Base-by-base conservation (phyloP, 345 rosid species). In the Populus euphratica region DNA sequence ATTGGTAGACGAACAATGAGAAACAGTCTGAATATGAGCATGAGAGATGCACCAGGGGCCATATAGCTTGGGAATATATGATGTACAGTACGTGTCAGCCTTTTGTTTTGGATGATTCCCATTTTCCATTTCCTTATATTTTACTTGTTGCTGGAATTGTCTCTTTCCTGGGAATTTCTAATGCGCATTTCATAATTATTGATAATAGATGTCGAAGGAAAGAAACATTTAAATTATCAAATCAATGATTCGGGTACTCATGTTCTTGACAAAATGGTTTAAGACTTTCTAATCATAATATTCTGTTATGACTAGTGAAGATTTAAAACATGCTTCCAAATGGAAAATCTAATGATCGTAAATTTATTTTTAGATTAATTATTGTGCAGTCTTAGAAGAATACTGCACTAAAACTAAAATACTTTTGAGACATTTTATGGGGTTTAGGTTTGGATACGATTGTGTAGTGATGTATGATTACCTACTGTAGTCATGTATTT, bases 1-100 rank as follows among this genome's bases (percentile, higher is more conserved):
- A 72, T 96, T 17, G 99, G 99, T n/a, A 90, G 99, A 88, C 86
- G 99, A 88, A 94, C 99, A 27, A 94, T 96, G 97, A 85, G 93
- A 67, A 96, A 96, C 85, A 96, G 98, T 80, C 70, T 96, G 78
- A 94, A 92, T 75, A 90, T 96, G 80, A 94, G 98, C 86, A 94
- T 92, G 92, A 92, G 97, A 87, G 98, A 94, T 77, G 91, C 86
- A 12, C 84, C 89, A 0, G 88, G 85, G 54, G 82, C 91, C 69
- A 77, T 62, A 66, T 88, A 83, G 52, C 72, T 50, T 71, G 27
- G 36, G 12, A 39, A 13, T 69, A 62, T 27, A 73, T 70, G 77
- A 66, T 77, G 73, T 71, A 74, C 82, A 78, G 89, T 85, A 83
- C 11, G 63, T 77, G 38, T 70, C 41, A 33, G 6, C 68, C 56